Percentiles rank a stretch among this genome's conserved stretches.
These are phyloP conservation scores for Combretum micranthum DNA, from an alignment of 345 rosid species.

Conservation along the genomic window DNA sequence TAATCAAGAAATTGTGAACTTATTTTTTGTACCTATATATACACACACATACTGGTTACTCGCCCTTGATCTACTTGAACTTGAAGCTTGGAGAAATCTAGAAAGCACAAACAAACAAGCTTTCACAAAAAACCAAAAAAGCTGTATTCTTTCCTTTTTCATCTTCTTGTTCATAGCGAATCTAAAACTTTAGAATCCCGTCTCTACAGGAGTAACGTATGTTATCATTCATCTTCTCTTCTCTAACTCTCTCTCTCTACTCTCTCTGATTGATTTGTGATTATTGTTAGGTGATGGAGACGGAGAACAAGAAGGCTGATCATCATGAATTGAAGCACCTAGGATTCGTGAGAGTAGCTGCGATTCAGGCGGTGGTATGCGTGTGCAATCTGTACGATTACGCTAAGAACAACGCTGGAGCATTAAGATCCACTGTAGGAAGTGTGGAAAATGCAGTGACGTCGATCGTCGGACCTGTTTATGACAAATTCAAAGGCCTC, in stretches of 20 bases:
- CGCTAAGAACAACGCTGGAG: slow-evolving; percentile 79
- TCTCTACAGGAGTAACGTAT: background rate
- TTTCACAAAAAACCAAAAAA: no score
- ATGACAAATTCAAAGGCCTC: slow-evolving; percentile 44
- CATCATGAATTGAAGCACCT: slow-evolving; percentile 50
- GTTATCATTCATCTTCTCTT: slow-evolving; percentile 1
- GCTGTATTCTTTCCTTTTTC: no score
- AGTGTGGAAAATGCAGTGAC: slow-evolving; percentile 65
- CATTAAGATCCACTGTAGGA: slow-evolving; percentile 56
- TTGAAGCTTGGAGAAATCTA: no score
- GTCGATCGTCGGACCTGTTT: slow-evolving; percentile 60
- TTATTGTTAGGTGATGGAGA: slow-evolving; percentile 31
- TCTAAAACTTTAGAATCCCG: no score
- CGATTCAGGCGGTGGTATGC: slow-evolving; percentile 41
- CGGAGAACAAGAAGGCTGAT: slow-evolving; percentile 20
- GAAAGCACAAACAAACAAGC: no score
- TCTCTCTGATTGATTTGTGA: background rate
- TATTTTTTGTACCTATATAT: no score
- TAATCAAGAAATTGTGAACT: no score
- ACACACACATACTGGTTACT: no score
- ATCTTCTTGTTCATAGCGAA: no score
- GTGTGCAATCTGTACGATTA: slow-evolving; percentile 53
- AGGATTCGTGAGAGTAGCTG: slow-evolving; percentile 53
- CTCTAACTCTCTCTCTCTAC: no score
- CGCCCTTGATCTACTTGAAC: no score